Evolutionary conservation across 305 asterid genomes (phyloP), one percentile per base, ranked within the genome.

Genomic region (Ajuga reptans): DNA sequence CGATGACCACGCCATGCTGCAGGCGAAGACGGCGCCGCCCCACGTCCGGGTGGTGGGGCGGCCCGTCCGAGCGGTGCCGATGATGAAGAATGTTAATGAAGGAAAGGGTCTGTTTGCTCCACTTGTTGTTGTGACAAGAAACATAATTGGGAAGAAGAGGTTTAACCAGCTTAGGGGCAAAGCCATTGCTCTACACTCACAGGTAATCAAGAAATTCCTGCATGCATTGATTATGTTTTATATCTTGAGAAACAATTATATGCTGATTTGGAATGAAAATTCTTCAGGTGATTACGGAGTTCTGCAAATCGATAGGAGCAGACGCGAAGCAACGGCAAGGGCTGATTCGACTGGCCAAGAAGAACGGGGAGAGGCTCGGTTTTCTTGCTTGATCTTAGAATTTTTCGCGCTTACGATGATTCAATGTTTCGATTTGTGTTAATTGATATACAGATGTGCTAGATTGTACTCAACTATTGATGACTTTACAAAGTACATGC

Each of bases 151-250:
- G 69, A 90, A 90, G 79, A 92, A 88, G 77, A 78, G 85, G 24
- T 92, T 92, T 83, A 92, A 88, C 72, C 93, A 84, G 82, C 83
- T 92, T 8, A 83, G 98, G 72, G 97, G 98, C 12, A 92, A 90
- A 83, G 98, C 97, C 67, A 90, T 90, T 80, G 92, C 97, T 69
- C 82, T 92, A 56, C 97, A 88, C 83, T 92, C 98, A 4, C 98
- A 88, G 98, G 98, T 88, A 74, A 39, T 0, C 2, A 0, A 46
- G 18, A 3, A n/a, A n/a, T n/a, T n/a, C n/a, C n/a, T n/a, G n/a
- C 39, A 17, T 17, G 5, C 17, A 16, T 60, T 1, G 31, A 27
- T 31, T 31, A 31, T 21, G 27, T 31, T 31, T 31, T 31, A 5
- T 54, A 4, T 62, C 6, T 41, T 11, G 15, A 10, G 12, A 1